Evolutionary conservation across 2,329 filamentous ascomycete genomes (phyloP).

Genomic region (Rutstroemia sydowiana): DNA sequence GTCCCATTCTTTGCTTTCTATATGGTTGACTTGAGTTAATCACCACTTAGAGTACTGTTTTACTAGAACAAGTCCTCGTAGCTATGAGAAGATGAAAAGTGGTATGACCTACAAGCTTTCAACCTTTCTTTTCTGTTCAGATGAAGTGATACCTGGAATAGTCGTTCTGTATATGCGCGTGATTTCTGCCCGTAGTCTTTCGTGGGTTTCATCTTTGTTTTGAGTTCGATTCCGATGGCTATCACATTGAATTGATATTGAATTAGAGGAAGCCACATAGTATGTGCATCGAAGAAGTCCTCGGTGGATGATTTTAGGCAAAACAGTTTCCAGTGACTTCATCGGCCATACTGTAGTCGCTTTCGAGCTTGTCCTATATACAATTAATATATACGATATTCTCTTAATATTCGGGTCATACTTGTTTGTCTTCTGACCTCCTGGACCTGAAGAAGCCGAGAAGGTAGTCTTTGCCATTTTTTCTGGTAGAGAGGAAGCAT

Average conservation of each 20-base stretch:
- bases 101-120: conserved; percentile 32
- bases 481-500: conserved; percentile 18
- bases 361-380: conserved; percentile 28
- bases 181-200: conserved; percentile 25
- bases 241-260: conserved; percentile 28
- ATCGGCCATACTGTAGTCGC: conserved; percentile 28
- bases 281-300: conserved; percentile 23
- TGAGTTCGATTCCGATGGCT: conserved; percentile 20
- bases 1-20: neutral
- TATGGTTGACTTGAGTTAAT: neutral
- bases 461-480: conserved; percentile 25
- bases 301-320: conserved; percentile 25
- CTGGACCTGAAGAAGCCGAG: conserved; percentile 24
- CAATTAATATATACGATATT: conserved; percentile 1
- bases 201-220: conserved; percentile 25
- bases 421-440: conserved; percentile 32
- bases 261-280: conserved; percentile 24
- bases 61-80: neutral
- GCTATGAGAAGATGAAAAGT: neutral
- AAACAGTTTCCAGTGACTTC: conserved; percentile 14
- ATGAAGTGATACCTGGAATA: conserved; percentile 32
- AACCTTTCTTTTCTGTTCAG: conserved; percentile 46
- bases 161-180: conserved; percentile 21
- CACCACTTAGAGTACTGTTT: no score
- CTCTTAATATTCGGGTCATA: conserved; percentile 9